phyloP scores from a whole-genome alignment of 768 basidiomycete genomes.

The Naganishia randhawae region DNA sequence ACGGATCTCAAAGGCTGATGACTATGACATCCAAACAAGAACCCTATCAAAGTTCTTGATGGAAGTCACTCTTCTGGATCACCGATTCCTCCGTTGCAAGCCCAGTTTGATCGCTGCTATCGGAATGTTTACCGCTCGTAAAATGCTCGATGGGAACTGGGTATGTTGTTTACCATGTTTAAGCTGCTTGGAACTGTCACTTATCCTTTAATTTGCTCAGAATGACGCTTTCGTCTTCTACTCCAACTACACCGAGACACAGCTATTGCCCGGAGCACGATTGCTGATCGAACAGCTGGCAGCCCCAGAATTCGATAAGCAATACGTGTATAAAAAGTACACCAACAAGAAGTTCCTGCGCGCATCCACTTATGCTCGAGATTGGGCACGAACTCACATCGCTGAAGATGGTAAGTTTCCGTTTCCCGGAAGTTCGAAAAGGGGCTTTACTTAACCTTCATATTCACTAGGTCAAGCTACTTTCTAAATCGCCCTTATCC shows the following conservation, averaged over 20 bases:
- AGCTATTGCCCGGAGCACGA: slow-evolving; percentile 73
- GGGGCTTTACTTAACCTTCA: too few relatives aligned
- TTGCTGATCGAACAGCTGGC: slow-evolving; percentile 78
- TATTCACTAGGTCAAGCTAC: neutral
- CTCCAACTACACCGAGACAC: slow-evolving; percentile 84
- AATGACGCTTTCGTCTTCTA: slow-evolving; percentile 86
- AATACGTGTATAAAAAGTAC: slow-evolving; percentile 93
- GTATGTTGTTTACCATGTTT: slow-evolving; percentile 58
- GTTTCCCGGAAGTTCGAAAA: neutral
- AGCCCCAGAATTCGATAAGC: slow-evolving; percentile 71
- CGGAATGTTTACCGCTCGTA: slow-evolving; percentile 92
- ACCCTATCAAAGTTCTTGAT: slow-evolving; percentile 96
- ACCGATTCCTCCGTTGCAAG: slow-evolving; percentile 87
- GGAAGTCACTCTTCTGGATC: slow-evolving; percentile 88
- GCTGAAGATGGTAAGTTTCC: slow-evolving; percentile 16
- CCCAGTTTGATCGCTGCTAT: slow-evolving; percentile 91
- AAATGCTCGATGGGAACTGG: slow-evolving; percentile 94
- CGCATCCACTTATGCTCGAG: slow-evolving; percentile 56
- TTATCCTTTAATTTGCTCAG: slow-evolving; percentile 54
- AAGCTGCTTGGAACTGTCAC: slow-evolving; percentile 31
- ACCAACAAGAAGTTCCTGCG: slow-evolving; percentile 96
- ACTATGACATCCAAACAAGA: slow-evolving; percentile 95
- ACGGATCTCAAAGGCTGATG: slow-evolving; percentile 95
- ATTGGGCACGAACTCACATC: slow-evolving; percentile 51
- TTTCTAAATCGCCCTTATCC: neutral